Evolutionary conservation across 441 rosid species (phyloP).

Genomic region (Adansonia grandidieri): DNA sequence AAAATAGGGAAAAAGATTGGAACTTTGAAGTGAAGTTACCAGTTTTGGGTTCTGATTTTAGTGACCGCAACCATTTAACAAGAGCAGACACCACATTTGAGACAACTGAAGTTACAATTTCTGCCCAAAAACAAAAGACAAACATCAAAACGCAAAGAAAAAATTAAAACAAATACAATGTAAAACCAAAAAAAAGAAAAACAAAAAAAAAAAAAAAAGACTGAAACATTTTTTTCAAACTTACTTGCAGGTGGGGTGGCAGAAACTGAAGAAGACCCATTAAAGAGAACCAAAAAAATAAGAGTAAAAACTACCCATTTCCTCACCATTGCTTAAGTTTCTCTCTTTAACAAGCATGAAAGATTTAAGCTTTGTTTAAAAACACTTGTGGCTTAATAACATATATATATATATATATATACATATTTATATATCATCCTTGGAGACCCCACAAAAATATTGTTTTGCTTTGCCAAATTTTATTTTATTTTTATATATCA

Average conservation of each 20-base stretch:
- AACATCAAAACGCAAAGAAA: constrained; percentile 19
- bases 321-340: constrained; percentile 42
- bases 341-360: constrained; percentile 31
- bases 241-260: constrained; percentile 79
- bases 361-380: constrained; percentile 31
- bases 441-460: constrained; percentile 41
- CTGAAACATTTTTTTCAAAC: constrained; percentile 26
- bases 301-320: constrained; percentile 48
- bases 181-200: no score
- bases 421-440: background rate
- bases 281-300: constrained; percentile 46
- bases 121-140: constrained; percentile 33
- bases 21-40: constrained; percentile 36
- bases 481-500: constrained; percentile 14
- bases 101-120: constrained; percentile 57
- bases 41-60: constrained; percentile 52
- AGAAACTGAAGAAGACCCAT: constrained; percentile 68
- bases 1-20: background rate
- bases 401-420: constrained; percentile 24
- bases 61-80: constrained; percentile 73
- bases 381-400: constrained; percentile 20
- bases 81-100: constrained; percentile 66
- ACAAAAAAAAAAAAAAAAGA: background rate
- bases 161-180: background rate
- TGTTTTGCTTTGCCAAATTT: constrained; percentile 18